Conservation (phyloP, 2,329 filamentous ascomycete species). For the Thielaviopsis populi region DNA sequence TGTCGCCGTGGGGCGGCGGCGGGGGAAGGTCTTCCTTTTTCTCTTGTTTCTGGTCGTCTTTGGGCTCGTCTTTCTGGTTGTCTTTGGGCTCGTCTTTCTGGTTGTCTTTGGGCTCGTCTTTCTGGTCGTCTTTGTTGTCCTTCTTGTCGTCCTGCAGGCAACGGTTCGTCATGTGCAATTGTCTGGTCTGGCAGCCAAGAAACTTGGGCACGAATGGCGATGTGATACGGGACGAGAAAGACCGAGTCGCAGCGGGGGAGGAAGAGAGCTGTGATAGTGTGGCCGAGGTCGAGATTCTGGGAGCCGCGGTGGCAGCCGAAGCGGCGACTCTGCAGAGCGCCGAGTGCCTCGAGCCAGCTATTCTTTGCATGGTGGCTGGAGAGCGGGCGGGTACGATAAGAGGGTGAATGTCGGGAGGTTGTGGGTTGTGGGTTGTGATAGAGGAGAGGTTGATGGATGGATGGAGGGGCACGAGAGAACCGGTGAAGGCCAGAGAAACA, state of each 20-base stretch:
- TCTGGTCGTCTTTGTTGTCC: conserved; percentile 24
- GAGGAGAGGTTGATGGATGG: neutral
- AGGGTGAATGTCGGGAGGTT: neutral
- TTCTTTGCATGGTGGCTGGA: conserved; percentile 11
- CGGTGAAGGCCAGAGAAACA: neutral
- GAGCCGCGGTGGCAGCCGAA: conserved; percentile 21
- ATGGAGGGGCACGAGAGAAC: neutral
- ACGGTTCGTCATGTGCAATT: conserved; percentile 23
- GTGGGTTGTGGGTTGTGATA: conserved; percentile 10
- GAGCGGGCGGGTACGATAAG: neutral
- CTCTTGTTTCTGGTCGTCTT: conserved; percentile 33
- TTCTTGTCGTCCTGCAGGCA: conserved; percentile 5
- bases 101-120: conserved; percentile 22
- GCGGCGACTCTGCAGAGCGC: conserved; percentile 10
- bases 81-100: conserved; percentile 35
- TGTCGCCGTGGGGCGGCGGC: conserved; percentile 92
- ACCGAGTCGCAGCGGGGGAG: conserved; percentile 25
- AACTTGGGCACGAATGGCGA: conserved; percentile 24
- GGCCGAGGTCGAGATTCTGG: conserved; percentile 34
- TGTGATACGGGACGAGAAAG: conserved; percentile 25
- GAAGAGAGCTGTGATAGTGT: conserved; percentile 29
- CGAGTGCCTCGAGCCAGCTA: conserved; percentile 6
- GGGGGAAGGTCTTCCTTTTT: conserved; percentile 57
- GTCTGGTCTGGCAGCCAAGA: conserved; percentile 3
- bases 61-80: conserved; percentile 27